Base-by-base conservation (phyloP, 1,284 basidiomycete species). In the Stereum hirsutum region DNA sequence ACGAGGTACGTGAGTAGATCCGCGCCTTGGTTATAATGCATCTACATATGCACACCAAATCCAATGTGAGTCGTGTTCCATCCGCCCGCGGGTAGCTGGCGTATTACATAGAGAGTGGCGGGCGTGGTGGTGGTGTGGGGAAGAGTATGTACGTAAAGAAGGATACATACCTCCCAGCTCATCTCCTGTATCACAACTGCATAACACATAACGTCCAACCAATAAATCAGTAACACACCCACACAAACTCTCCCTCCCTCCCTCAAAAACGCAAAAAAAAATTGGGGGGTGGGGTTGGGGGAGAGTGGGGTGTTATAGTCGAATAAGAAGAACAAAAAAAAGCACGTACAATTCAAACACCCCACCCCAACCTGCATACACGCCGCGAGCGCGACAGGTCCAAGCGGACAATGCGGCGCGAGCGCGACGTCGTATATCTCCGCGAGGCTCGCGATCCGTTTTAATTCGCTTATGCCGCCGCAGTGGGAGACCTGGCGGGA, bases 371-470 rank as follows among this genome's bases (percentile, higher is more conserved):
- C 70, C 46, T 78, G 77, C 46, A 80, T 69, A 51, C 74, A 79
- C 5, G 84, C 84, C 4, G 83, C 85, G 33, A 88, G 70, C 0
- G 84, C 83, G 25, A 89, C 75, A 0, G 84, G 85, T 0, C 83
- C 80, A 2, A 81, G 53, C 1, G 78, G 77, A 53, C 75, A 79
- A 52, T 81, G 77, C 2, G 78, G 76, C 0, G 78, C 78, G 31
- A 81, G 56, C 6, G 70, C 75, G 50, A 81, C 73, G 49, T 81
- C 80, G 51, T 81, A 81, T 6, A 68, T 75, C 62, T 88, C 83
- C 1, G 80, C 76, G 60, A 88, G 68, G 26, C 69, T 69, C 5
- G 84, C 81, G 34, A 89, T 82, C 44, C 77, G 72, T 45, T 74
- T 70, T 8, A 82, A 66, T 57, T 89, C 84, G 44, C 77, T 80